These are phyloP conservation scores for Suillus lakei DNA, from an alignment of 768 basidiomycete genomes.

Conservation along the genomic window DNA sequence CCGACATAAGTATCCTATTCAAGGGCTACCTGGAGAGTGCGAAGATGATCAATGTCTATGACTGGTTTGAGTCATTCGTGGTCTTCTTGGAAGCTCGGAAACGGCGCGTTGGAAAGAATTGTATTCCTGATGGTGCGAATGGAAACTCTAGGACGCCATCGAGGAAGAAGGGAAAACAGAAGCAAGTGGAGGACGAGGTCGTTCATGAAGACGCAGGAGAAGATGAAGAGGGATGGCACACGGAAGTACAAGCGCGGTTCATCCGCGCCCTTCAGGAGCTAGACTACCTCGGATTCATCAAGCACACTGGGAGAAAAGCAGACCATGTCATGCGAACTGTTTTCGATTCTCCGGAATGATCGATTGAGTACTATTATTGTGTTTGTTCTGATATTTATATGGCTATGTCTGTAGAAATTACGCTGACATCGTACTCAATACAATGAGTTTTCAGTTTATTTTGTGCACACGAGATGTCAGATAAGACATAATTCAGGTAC, in stretches of 20 bases:
- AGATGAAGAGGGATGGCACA: constrained; percentile 56
- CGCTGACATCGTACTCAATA: background rate
- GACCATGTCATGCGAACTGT: constrained; percentile 77
- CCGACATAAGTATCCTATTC: constrained; percentile 81
- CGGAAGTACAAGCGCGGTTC: constrained; percentile 78
- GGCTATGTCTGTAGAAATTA: too few relatives aligned
- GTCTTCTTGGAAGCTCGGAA: constrained; percentile 66
- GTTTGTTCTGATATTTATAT: background rate
- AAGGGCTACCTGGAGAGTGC: constrained; percentile 78
- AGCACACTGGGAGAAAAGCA: constrained; percentile 76
- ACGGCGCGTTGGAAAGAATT: constrained; percentile 17
- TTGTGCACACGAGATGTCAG: background rate
- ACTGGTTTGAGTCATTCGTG: constrained; percentile 85
- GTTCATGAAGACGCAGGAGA: constrained; percentile 25
- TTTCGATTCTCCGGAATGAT: constrained; percentile 49
- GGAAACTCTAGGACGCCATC: constrained; percentile 23
- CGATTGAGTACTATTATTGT: constrained; percentile 20
- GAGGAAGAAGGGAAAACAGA: constrained; percentile 30
- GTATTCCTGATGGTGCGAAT: background rate
- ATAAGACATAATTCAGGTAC: background rate
- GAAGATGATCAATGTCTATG: constrained; percentile 84
- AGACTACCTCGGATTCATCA: constrained; percentile 79
- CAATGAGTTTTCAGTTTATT: background rate
- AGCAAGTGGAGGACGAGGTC: constrained; percentile 37
- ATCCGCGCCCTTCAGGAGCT: constrained; percentile 81